Evolutionary conservation across 2,329 filamentous ascomycete genomes (phyloP), one percentile per base, ranked within the genome.

Genomic region (Colletotrichum eleusines): DNA sequence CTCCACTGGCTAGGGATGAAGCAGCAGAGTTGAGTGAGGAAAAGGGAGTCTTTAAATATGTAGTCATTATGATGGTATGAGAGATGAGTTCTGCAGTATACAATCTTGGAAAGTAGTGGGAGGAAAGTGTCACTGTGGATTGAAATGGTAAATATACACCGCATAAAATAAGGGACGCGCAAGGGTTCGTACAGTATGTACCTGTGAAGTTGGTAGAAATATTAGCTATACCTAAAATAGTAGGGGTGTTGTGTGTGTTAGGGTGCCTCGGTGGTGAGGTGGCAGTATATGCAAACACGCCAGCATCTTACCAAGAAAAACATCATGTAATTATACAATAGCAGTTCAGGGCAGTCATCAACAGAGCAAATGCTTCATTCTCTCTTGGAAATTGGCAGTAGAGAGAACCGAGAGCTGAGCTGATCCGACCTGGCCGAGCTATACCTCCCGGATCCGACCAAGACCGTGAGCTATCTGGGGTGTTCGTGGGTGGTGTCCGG

Each of bases 381-480:
- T 1, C 12, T 14, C 23, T 46, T 51, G 6, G 18, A 6, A 14
- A 28, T 20, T 14, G 26, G 55, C 26, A 46, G 55, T 26, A 38
- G 46, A 59, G 55, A 46, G 26, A 46, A 44, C 38, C 16, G 18
- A 9, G 26, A 40, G 18, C 26, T 31, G 26, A 31, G 44, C 53
- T 23, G 58, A 60, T n/a, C 65, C 58, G 58, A 51, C 46, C 53
- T 8, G 18, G 18, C 38, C 9, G 7, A 2, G 50, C 58, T 46
- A 44, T 28, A 35, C 50, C 16, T 65, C 38, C 61, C 54, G 28
- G 31, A 54, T 65, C 18, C 46, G 65, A 60, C 31, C 31, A 33
- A 33, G 63, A 38, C 62, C 62, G 18, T 4, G 28, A 28, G 40
- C 31, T 31, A 42, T 18, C 20, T 46, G 16, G 46, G 35, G 44